Base-by-base conservation (phyloP, 108 stramenopile species). In the Conticribra guillardii region DNA sequence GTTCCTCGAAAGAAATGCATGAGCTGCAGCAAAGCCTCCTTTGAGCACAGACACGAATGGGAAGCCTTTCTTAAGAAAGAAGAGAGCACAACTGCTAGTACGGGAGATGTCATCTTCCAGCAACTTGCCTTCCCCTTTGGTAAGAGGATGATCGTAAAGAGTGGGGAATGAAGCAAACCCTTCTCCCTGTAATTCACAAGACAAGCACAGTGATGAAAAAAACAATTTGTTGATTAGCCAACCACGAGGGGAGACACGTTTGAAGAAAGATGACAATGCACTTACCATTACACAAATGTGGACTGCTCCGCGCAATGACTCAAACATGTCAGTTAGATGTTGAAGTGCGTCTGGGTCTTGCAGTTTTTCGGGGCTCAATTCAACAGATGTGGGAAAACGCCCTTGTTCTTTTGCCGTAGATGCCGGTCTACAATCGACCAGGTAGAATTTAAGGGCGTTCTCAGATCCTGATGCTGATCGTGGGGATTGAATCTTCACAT, bases 1-100 rank as follows among this genome's bases (percentile, higher is more conserved):
- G 14, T 87, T 79, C 56, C 91, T 76, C 30, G 79, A 82, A 15
- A 96, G 74, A 69, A 81, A 96, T n/a, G 91, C 71, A 65, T 96
- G 95, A 14, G 88, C 87, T 14, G 85, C 83, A 24, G 87, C 92
- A 68, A 96, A 96, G 2, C 95, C 95, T 16, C 96, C 96, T 28
- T 90, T 89, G n/a, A 97, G 67, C 16, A 95, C 61, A 17, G 91
- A 92, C n/a, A 97, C 93, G 71, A 92, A 97, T 7, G 95, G 95
- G 70, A 94, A 97, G 0, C 95, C 96, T 67, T 76, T 85, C 71
- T 95, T 96, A 22, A 94, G 28, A 66, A 97, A 95, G 81, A 95
- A 96, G 15, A 90, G 82, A 22, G 94, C 93, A 54, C 91, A 92
- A 60, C 63, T 75, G 31, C 82, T 81, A 23, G 85, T 92, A 21